These are phyloP conservation scores for Coleophoma eucalyptorum DNA, from an alignment of 2,329 filamentous ascomycete species.

Conservation along the genomic window DNA sequence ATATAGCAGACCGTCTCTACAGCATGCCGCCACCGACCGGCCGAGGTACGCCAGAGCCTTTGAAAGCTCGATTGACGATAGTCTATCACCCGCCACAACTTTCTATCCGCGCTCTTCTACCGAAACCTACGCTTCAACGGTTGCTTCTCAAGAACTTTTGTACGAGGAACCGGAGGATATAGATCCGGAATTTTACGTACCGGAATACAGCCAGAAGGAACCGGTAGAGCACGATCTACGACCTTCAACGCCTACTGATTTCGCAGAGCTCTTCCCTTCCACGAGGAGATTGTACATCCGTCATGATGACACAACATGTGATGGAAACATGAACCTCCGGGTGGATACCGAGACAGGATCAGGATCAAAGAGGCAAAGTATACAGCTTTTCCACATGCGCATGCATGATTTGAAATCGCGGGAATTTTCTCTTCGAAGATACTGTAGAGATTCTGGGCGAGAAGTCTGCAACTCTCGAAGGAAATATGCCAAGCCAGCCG, in stretches of 20 bases:
- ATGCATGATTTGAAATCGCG: conserved; percentile 88
- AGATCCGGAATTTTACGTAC: conserved; percentile 27
- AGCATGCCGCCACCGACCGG: conserved; percentile 11
- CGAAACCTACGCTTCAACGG: conserved; percentile 77
- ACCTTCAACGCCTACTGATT: conserved; percentile 76
- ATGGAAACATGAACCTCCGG: conserved; percentile 96
- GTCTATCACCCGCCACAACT: conserved; percentile 17
- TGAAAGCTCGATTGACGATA: conserved; percentile 9
- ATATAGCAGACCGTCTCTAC: conserved; percentile 26
- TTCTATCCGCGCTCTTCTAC: conserved; percentile 32
- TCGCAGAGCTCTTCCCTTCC: conserved; percentile 83
- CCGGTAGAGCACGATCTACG: conserved; percentile 62
- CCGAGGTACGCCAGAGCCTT: conserved; percentile 9
- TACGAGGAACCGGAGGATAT: conserved; percentile 44
- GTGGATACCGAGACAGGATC: conserved; percentile 72
- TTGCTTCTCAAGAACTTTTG: conserved; percentile 52
- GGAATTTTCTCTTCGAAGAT: conserved; percentile 86
- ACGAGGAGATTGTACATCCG: conserved; percentile 75
- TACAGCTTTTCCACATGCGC: conserved; percentile 84
- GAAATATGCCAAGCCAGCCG: conserved; percentile 56
- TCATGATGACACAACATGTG: conserved; percentile 84
- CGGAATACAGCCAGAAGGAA: conserved; percentile 38
- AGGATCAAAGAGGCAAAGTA: conserved; percentile 53
- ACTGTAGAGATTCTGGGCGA: conserved; percentile 87
- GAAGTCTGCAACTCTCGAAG: conserved; percentile 85